A percentile compares a stretch with the other conserved stretches of the same genome.
Conservation (phyloP, 2,329 filamentous ascomycete species). For the Gyromitra esculenta region DNA sequence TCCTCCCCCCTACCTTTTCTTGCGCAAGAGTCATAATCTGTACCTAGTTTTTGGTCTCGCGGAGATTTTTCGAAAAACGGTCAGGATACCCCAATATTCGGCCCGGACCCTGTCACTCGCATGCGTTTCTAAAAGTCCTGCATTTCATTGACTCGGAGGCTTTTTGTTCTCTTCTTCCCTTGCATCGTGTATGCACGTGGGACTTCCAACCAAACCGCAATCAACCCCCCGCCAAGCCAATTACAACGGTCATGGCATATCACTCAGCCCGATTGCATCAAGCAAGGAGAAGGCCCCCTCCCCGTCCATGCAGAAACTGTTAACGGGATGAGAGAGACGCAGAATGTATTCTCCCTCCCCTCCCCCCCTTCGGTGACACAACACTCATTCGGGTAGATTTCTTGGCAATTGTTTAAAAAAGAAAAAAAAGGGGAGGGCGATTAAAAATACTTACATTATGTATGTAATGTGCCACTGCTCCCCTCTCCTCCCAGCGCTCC, state of each 20-base stretch:
- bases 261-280: slow-evolving; percentile 30
- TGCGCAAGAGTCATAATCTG: not conserved
- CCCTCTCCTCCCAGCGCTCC: no score
- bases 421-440: no score
- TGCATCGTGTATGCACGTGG: slow-evolving; percentile 37
- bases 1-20: no score
- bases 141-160: not conserved
- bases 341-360: no score
- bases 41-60: slow-evolving; percentile 3
- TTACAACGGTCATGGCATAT: slow-evolving; percentile 15
- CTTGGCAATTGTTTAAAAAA: not conserved
- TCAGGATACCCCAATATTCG: slow-evolving; percentile 9
- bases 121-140: slow-evolving; percentile 15
- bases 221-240: not conserved
- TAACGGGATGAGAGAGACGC: slow-evolving; percentile 6
- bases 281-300: not conserved
- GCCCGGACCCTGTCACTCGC: slow-evolving; percentile 8
- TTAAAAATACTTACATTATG: not conserved
- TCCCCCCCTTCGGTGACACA: slow-evolving; percentile 1
- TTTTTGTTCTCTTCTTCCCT: not conserved
- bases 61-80: not conserved
- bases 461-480: no score
- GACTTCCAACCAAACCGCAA: not conserved
- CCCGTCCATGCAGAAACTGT: slow-evolving; percentile 3
- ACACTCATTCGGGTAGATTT: slow-evolving; percentile 1